A percentile compares a stretch with the other conserved stretches of the same genome.
These are phyloP conservation scores for Microdochium paspali DNA, from an alignment of 2,329 filamentous ascomycete species.

Conservation along the genomic window DNA sequence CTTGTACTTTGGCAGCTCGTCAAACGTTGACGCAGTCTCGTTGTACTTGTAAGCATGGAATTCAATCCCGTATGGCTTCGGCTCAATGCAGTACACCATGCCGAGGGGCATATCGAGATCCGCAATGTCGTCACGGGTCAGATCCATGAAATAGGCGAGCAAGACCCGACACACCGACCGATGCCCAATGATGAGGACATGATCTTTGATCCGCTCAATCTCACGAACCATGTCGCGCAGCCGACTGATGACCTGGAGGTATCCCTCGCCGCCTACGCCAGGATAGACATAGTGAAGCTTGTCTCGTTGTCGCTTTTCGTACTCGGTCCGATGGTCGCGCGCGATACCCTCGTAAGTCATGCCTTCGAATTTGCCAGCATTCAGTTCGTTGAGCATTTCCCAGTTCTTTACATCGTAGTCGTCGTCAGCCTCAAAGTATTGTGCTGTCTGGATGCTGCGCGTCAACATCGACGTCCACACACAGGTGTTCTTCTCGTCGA, in stretches of 20 bases:
- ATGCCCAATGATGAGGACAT: conserved; percentile 86
- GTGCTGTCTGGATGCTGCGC: conserved; percentile 77
- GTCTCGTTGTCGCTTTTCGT: conserved; percentile 65
- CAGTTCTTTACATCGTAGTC: conserved; percentile 96
- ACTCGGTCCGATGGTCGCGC: conserved; percentile 71
- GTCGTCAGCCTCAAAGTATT: conserved; percentile 83
- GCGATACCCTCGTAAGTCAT: conserved; percentile 91
- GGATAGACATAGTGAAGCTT: conserved; percentile 97
- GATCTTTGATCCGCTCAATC: conserved; percentile 93
- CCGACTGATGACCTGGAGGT: conserved; percentile 93
- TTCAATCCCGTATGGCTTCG: conserved; percentile 94
- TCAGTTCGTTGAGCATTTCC: conserved; percentile 96
- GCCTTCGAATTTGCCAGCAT: conserved; percentile 86
- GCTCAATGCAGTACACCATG: conserved; percentile 89
- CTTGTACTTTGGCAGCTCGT: conserved; percentile 77
- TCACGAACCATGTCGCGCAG: conserved; percentile 93
- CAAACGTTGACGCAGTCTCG: conserved; percentile 67
- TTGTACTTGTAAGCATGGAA: conserved; percentile 95
- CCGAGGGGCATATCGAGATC: conserved; percentile 90
- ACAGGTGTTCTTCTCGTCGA: conserved; percentile 83
- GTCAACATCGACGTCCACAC: conserved; percentile 98
- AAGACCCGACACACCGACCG: conserved; percentile 86
- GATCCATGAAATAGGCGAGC: conserved; percentile 92
- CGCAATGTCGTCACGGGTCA: conserved; percentile 84
- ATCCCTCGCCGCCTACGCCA: conserved; percentile 89